These are phyloP conservation scores for Kwoniella sp. DNA, from an alignment of 768 basidiomycete species.

Conservation along the genomic window DNA sequence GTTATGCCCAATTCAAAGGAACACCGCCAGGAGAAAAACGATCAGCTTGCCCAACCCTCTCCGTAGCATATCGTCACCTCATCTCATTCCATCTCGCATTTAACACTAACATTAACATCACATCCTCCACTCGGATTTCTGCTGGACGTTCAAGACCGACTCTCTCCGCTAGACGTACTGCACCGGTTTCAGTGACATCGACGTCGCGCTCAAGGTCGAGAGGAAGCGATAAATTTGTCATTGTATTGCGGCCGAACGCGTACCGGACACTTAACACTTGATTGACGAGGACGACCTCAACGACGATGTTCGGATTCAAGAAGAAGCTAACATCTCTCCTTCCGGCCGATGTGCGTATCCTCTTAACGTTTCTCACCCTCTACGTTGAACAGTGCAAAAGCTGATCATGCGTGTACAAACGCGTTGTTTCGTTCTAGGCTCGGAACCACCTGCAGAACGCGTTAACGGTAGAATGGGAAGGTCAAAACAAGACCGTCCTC, in stretches of 20 bases:
- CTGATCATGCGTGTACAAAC: too few relatives aligned
- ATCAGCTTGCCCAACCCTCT: too few relatives aligned
- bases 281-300: too few relatives aligned
- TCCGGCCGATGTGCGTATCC: slow-evolving; percentile 29
- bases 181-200: too few relatives aligned
- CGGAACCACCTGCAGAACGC: slow-evolving; percentile 44
- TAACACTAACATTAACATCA: too few relatives aligned
- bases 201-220: too few relatives aligned
- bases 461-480: slow-evolving; percentile 51
- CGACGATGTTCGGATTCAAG: slow-evolving; percentile 24
- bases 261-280: background rate
- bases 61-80: too few relatives aligned
- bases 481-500: slow-evolving; percentile 45
- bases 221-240: too few relatives aligned
- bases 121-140: too few relatives aligned
- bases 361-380: background rate
- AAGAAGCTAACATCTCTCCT: slow-evolving; percentile 33
- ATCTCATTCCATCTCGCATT: too few relatives aligned
- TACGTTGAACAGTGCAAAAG: background rate
- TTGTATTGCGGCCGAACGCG: too few relatives aligned
- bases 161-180: background rate
- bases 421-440: slow-evolving; percentile 26
- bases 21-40: too few relatives aligned
- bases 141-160: background rate
- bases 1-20: background rate